Percentiles rank a stretch among this genome's conserved stretches.
phyloP scores from a whole-genome alignment of 306 rosid genomes.

The Prunus mongolica region DNA sequence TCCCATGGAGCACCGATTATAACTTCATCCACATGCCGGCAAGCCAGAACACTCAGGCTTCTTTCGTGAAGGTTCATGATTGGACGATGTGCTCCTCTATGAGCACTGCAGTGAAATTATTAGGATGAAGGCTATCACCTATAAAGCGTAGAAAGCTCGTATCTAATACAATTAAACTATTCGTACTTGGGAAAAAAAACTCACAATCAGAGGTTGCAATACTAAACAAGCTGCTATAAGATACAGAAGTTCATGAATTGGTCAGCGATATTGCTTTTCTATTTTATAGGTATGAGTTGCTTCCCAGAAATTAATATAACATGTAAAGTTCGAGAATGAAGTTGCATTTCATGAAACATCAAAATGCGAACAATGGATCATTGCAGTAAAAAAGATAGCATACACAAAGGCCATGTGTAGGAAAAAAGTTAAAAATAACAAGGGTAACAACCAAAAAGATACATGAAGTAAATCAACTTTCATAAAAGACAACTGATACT shows the following conservation, averaged over 20 bases:
- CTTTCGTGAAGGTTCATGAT: slow-evolving; percentile 98
- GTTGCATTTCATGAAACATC: background rate
- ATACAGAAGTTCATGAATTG: background rate
- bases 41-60: slow-evolving; percentile 93
- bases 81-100: slow-evolving; percentile 93
- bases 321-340: background rate
- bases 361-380: background rate
- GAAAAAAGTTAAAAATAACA: background rate
- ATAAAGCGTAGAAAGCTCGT: background rate
- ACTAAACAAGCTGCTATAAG: background rate
- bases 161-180: background rate
- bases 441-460: background rate
- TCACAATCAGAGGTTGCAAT: background rate
- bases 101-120: slow-evolving; percentile 46
- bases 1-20: slow-evolving; percentile 98
- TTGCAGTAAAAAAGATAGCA: too few relatives aligned
- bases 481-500: background rate
- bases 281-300: background rate
- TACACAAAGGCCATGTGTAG: too few relatives aligned
- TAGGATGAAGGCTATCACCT: background rate
- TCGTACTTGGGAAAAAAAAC: background rate
- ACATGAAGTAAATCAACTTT: background rate
- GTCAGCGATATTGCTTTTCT: background rate
- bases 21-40: slow-evolving; percentile 97
- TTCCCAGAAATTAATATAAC: background rate